Evolutionary conservation across 2,329 filamentous ascomycete species (phyloP).

Genomic region (Fusarium sp.): DNA sequence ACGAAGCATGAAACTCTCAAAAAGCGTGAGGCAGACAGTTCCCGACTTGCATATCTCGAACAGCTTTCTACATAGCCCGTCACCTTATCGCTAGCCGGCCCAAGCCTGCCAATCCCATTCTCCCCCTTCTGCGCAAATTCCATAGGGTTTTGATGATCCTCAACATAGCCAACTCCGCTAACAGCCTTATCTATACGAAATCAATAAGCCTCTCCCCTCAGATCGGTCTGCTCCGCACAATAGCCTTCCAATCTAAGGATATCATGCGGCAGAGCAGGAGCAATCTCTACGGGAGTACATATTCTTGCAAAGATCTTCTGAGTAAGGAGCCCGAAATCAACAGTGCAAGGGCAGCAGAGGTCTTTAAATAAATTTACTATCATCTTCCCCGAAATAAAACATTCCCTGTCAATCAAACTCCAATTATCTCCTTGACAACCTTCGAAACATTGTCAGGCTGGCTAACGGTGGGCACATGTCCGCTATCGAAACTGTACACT

Average conservation of each 20-base stretch:
- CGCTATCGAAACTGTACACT: not conserved
- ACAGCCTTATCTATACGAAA: not conserved
- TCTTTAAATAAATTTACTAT: rapidly evolving
- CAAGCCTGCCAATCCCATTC: not conserved
- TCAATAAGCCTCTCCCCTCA: not conserved
- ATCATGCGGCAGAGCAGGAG: not conserved
- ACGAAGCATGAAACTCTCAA: not conserved
- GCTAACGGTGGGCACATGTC: constrained; percentile 1
- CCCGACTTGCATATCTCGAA: rapidly evolving
- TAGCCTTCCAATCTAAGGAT: not conserved
- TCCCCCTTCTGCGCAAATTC: not conserved
- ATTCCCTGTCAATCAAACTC: not conserved
- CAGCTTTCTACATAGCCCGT: not conserved
- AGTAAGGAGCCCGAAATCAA: not conserved
- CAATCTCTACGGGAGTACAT: not conserved
- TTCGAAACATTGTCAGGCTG: constrained; percentile 7
- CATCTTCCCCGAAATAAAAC: rapidly evolving
- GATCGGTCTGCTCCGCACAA: not conserved
- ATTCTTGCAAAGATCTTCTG: not conserved
- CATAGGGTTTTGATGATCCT: not conserved
- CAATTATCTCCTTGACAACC: constrained; percentile 12
- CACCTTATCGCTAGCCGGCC: not conserved
- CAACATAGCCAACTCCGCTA: not conserved
- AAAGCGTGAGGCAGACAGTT: not conserved
- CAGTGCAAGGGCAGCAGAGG: rapidly evolving